Base-by-base conservation (phyloP, 208 protist genomes). In the Zelonia costaricensis region DNA sequence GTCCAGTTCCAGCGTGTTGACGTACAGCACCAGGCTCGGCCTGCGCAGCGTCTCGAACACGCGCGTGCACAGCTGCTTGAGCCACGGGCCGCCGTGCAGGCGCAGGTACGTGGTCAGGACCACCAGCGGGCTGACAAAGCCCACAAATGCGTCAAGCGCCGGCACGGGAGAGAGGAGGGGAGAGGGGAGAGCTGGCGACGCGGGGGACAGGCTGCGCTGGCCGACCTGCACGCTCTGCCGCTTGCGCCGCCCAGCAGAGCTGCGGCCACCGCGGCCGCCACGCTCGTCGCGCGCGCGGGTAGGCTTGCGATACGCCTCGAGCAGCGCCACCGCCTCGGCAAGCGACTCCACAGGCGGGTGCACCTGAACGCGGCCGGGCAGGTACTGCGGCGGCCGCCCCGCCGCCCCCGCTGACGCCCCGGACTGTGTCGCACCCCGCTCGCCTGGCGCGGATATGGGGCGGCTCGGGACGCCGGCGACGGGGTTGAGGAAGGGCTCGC, bases 21-120 rank as follows among this genome's bases (percentile, higher is more conserved):
- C 82, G 67, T 95, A 95, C 13, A 95, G 74, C 47, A 92, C 43
- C 6, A 95, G 82, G 57, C 80, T 93, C 59, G 90, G 82, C 23
- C 76, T 74, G 22, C 86, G 81, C 22, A 95, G 72, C 38, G 86
- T 76, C 62, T 89, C 87, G 69, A 96, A 91, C 27, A 96, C 48
- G 20, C 78, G 83, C 23, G 59, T 60, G 47, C 87, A 78, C 13
- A 93, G 62, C 60, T 91, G 74, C 58, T 84, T 84, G 44, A 93
- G 74, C 87, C 90, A 96, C 43, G 77, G 48, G 10, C 83, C 81
- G 6, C 90, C 90, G 67, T 96, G 90, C 44, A 96, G 76, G 22
- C 83, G 84, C 9, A 91, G 78, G 71, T 96, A 96, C 30, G 78
- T 86, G 16, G 74, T 82, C 13, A 96, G 38, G 43, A 93, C 42